Evolutionary conservation across 768 basidiomycete genomes (phyloP), one percentile per base, ranked within the genome.

Genomic region (Lenzites betulinus): DNA sequence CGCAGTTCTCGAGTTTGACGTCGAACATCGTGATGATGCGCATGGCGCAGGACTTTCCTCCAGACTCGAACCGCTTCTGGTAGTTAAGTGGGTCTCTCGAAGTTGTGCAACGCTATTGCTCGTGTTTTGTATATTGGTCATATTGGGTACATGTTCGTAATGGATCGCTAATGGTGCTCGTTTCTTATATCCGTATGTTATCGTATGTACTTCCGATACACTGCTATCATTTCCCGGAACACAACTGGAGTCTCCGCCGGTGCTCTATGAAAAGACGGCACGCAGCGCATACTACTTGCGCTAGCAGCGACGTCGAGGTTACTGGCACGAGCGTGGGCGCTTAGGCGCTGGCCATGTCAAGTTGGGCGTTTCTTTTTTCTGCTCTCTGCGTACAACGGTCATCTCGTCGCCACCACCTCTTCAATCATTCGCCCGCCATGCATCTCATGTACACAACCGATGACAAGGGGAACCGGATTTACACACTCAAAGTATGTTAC

Each of bases 371-470:
- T 41, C 23, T 57, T 57, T 49, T 50, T 50, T 58, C 41, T 58
- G 36, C 39, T 25, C 51, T 28, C 39, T 58, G 56, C 48, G 56
- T 39, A 42, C 48, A 58, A 58, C 55, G 13, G 38, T 39, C 55
- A 49, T 22, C 55, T 41, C 35, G 47, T 39, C 36, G 55, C 47
- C 36, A 28, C 56, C 48, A 18, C 33, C 46, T 25, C n/a, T 25
- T 18, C 51, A 9, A 2, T 8, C 52, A 18, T 30, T 38, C 46
- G 58, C 47, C 71, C 71, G 79, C 64, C 70, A 98, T 98, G 96
- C 95, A 98, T 86, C 80, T 98, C 70, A 98, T 98, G 96, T 98
- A 96, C 77, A 90, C 89, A 16, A 65, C 90, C 46, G 90, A 93
- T 68, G 83, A 82, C 59, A 73, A 74, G 46, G 93, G 93, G 18